A percentile compares a stretch with the other conserved stretches of the same genome.
Conservation (phyloP, 257 asterid species). For the Leptodermis oblonga region DNA sequence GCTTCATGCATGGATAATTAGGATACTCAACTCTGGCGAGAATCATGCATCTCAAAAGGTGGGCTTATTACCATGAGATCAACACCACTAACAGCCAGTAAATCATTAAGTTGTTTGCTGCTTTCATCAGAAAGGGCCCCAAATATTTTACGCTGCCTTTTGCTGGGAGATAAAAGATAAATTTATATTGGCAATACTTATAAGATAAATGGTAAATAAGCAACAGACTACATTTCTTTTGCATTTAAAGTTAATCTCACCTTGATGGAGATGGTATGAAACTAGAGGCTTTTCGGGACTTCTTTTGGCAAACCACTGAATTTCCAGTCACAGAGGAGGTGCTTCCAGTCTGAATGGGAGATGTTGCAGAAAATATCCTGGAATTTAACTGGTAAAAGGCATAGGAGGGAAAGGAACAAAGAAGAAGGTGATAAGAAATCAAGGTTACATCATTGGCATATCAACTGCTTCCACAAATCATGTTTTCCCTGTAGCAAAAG, state of each 20-base stretch:
- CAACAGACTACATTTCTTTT: constrained; percentile 3
- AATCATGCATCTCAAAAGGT: background rate
- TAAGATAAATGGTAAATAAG: background rate
- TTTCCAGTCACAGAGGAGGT: constrained; percentile 43
- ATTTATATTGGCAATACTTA: constrained; percentile 4
- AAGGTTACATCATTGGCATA: background rate
- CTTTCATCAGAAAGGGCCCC: constrained; percentile 79
- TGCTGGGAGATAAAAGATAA: constrained; percentile 37
- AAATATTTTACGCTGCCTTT: constrained; percentile 83
- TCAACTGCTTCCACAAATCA: background rate
- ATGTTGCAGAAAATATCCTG: constrained; percentile 12
- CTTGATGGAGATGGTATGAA: constrained; percentile 78
- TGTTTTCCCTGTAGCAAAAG: background rate
- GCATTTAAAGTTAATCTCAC: constrained; percentile 22
- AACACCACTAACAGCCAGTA: constrained; percentile 91
- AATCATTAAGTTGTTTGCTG: constrained; percentile 90
- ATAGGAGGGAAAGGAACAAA: background rate
- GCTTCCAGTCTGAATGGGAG: constrained; percentile 46
- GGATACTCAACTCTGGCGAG: background rate
- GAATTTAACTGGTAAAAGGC: background rate
- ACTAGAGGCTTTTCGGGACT: constrained; percentile 66
- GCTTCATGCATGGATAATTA: constrained; percentile 20
- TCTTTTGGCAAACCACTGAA: constrained; percentile 66
- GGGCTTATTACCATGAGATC: constrained; percentile 64
- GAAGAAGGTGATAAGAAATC: background rate